Evolutionary conservation across 768 basidiomycete genomes (phyloP), one percentile per base, ranked within the genome.

Genomic region (Mrakia gelida): DNA sequence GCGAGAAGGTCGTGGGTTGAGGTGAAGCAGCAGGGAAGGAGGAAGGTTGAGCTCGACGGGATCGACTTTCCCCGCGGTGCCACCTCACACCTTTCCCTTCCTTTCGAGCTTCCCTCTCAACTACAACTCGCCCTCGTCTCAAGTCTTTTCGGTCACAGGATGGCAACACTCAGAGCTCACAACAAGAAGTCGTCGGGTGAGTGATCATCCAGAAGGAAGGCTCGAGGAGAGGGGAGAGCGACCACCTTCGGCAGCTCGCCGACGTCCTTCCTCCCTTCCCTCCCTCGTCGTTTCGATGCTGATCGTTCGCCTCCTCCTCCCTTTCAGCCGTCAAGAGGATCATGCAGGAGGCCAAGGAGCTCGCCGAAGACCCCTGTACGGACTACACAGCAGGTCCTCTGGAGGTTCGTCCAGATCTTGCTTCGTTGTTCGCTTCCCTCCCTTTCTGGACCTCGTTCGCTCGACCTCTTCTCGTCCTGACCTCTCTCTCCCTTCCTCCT

Each of bases 341-440:
- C 81, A 92, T 98, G 91, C 94, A 94, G 84, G 96, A 98, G 85
- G 95, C 95, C 6, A 87, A 89, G 79, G 95, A 98, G 82, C 89
- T 98, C 21, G 90, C 91, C 0, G 90, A 88, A 74, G 95, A 96
- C 84, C 90, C 92, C 77, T 90, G 89, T 73, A 90, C 91, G 0
- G 95, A 96, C 82, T 98, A 96, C 82, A 86, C 89, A 75, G 96
- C 95, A 26, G 90, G 86, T 0, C 94, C 86, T 82, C 89, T 87
- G 79, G 95, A 88, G 91, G 94, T 92, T 86, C 52, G 86, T 87
- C 15, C 15, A 5, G 10, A 28, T 28, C 15, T 5, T 30, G 18
- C 11, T 41, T 23, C 59, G 8, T 30, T 16, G 32, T 38, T 52
- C 21, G 1, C 73, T 30, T 21, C 26, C 73, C 8, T 26, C 26